Evolutionary conservation across 2,329 filamentous ascomycete species (phyloP), one percentile per base, ranked within the genome.

Genomic region (Akanthomyces lecanii): DNA sequence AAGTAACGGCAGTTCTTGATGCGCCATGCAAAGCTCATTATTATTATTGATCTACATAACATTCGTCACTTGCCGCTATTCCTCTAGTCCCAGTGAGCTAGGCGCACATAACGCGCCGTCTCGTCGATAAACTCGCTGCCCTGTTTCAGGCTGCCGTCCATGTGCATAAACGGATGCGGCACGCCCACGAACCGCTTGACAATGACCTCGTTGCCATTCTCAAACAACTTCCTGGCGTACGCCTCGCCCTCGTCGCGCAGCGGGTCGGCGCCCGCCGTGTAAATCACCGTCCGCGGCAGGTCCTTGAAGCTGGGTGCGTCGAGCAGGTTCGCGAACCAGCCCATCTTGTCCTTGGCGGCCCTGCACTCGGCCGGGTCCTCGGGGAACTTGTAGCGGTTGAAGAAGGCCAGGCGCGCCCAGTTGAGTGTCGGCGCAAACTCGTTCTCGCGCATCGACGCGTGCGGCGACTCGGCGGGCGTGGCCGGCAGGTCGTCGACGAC

Each of bases 91-190:
- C 63, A 66, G 60, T 70, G 69, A 10, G 71, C 72, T 36, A 71
- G 58, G 10, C 72, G 69, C 58, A 75, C 70, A 33, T 71, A 72
- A 57, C 67, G 69, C 12, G 72, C 73, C 16, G 70, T 75, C 61
- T 64, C 65, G 23, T 73, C 67, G 51, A 75, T 76, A 48, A 75
- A 75, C 23, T 74, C 70, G 7, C 69, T 67, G 5, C 71, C 74
- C 67, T 76, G 74, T 74, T 71, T 73, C 40, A 76, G 66, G 62
- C 72, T 68, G 65, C 71, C 72, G 54, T 76, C 77, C 78, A 81
- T 80, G 67, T 81, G 78, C 77, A 79, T 79, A 66, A 82, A 82
- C 0, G 77, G 77, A 65, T 82, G 80, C 11, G 80, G 80, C 38
- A 80, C 76, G 0, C 79, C 79, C 1, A 71, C 66, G 65, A 81